These are phyloP conservation scores for Madurella mycetomatis DNA, from an alignment of 2,329 filamentous ascomycete genomes.

Conservation along the genomic window DNA sequence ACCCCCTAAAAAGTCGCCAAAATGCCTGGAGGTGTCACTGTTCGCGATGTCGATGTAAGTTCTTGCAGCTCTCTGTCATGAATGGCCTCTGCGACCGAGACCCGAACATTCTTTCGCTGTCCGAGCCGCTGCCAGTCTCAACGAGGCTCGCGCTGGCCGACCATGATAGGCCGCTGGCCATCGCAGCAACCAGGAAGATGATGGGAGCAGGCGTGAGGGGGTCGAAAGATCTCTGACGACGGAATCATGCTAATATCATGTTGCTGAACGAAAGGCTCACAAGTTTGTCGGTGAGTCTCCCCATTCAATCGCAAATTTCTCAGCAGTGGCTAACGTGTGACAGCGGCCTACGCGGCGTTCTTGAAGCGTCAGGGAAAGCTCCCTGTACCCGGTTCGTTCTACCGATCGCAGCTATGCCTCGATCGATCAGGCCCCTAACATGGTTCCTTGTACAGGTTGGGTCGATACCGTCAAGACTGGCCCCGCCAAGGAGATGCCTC, in stretches of 20 bases:
- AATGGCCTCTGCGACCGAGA: conserved; percentile 28
- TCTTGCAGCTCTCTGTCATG: conserved; percentile 30
- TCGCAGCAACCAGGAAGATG: conserved; percentile 30
- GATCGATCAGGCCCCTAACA: conserved; percentile 18
- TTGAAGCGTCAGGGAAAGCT: conserved; percentile 94
- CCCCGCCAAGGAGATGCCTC: conserved; percentile 92
- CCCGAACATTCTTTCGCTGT: conserved; percentile 23
- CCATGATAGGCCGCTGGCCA: conserved; percentile 20
- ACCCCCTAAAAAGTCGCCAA: conserved; percentile 41
- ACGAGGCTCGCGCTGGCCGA: conserved; percentile 18
- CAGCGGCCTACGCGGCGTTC: conserved; percentile 79
- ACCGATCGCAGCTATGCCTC: conserved; percentile 8
- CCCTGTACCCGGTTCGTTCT: conserved; percentile 73
- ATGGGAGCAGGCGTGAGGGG: conserved; percentile 65
- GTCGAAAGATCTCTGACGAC: conserved; percentile 70
- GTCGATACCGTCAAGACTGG: conserved; percentile 99
- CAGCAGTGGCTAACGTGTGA: conserved; percentile 72
- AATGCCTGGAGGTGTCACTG: conserved; percentile 74
- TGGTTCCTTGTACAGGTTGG: conserved; percentile 63
- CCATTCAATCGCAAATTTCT: background rate
- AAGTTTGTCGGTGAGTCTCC: conserved; percentile 65
- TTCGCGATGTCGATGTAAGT: conserved; percentile 83
- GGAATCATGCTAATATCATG: conserved; percentile 64
- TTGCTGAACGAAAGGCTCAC: conserved; percentile 58
- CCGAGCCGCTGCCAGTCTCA: conserved; percentile 17